Evolutionary conservation across 176 grass and related monocot species (phyloP).

Genomic region (Carex parvula): DNA sequence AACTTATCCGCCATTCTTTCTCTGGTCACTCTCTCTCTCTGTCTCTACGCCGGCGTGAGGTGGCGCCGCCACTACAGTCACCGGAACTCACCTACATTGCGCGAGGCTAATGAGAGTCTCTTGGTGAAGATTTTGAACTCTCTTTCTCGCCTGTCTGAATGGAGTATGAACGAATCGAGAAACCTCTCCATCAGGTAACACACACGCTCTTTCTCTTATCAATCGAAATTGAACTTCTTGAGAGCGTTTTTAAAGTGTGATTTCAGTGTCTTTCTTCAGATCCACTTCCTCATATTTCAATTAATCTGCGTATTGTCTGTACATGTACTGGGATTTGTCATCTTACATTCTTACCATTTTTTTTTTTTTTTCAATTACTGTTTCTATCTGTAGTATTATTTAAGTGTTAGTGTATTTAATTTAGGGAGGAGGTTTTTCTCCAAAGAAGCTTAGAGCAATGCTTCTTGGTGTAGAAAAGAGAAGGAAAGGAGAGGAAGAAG

Average conservation of each 20-base stretch:
- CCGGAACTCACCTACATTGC: conserved; percentile 4
- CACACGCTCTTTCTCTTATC: not conserved
- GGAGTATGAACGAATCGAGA: conserved; percentile 97
- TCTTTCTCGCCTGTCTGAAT: conserved; percentile 21
- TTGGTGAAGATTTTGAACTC: not conserved
- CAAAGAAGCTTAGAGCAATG: conserved; percentile 86
- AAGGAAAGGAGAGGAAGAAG: conserved; percentile 60
- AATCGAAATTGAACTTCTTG: not conserved
- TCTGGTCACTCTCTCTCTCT: not conserved
- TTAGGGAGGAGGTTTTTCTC: conserved; percentile 88
- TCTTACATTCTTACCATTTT: not conserved
- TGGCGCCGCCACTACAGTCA: not conserved
- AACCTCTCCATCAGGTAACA: conserved; percentile 60
- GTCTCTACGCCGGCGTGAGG: not conserved
- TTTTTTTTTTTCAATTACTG: not conserved
- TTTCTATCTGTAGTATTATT: not conserved
- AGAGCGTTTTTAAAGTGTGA: not conserved
- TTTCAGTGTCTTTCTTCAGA: not conserved
- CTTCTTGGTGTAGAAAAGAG: conserved; percentile 75
- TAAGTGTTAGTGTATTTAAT: not conserved
- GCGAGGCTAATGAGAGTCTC: not conserved
- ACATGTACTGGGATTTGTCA: not conserved
- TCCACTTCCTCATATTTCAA: not conserved
- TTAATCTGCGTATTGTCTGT: not conserved
- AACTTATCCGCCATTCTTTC: not conserved